Conservation (phyloP, 140 eudicot genomes). For the Ambrosia hybrid region DNA sequence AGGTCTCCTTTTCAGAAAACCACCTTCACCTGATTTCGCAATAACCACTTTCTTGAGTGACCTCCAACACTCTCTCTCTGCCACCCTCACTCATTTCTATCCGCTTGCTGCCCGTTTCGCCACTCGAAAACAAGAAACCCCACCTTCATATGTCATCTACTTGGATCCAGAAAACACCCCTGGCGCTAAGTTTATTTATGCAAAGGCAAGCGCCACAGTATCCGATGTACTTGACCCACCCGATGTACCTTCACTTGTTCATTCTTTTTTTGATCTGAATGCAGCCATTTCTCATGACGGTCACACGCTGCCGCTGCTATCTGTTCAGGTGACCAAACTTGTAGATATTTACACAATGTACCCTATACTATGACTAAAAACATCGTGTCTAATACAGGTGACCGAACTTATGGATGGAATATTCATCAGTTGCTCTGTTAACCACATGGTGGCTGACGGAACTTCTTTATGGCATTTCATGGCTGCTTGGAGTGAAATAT, state of each 20-base stretch:
- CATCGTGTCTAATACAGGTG: slow-evolving; percentile 8
- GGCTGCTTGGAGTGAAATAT: slow-evolving; percentile 34
- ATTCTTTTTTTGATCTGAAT: slow-evolving; percentile 32
- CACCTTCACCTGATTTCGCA: no score
- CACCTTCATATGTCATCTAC: slow-evolving; percentile 26
- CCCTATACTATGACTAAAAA: no score
- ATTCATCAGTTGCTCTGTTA: slow-evolving; percentile 33
- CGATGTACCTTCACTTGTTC: slow-evolving; percentile 22
- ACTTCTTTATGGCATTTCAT: slow-evolving; percentile 34
- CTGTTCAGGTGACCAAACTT: slow-evolving; percentile 38
- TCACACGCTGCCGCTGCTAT: slow-evolving; percentile 18
- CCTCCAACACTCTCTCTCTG: not conserved
- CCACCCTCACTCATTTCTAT: slow-evolving; percentile 18
- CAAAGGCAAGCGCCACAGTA: slow-evolving; percentile 2
- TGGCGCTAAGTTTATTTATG: slow-evolving; percentile 24
- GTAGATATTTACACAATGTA: not conserved
- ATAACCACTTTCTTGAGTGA: not conserved
- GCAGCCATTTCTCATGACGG: slow-evolving; percentile 24
- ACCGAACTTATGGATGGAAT: slow-evolving; percentile 36
- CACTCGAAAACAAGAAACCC: slow-evolving; percentile 15
- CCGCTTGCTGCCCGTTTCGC: slow-evolving; percentile 28
- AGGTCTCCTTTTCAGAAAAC: no score
- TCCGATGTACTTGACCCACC: slow-evolving; percentile 18
- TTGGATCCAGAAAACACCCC: slow-evolving; percentile 20
- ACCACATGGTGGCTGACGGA: slow-evolving; percentile 35